Conservation (phyloP, 148 eudicot genomes). For the Cornus florida region DNA sequence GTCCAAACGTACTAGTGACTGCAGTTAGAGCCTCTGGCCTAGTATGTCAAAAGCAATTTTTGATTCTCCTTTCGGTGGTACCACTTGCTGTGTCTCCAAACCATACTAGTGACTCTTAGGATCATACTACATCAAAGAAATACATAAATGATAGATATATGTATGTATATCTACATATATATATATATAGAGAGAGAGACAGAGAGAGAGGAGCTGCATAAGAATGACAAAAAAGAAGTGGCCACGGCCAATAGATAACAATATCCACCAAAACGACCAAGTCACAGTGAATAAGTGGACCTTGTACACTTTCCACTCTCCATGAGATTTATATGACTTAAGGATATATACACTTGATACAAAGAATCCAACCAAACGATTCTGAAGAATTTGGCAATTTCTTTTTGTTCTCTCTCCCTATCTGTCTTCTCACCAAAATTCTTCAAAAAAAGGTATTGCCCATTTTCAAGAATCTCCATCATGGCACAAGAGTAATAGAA, state of each 20-base stretch:
- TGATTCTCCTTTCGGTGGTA: too few relatives aligned
- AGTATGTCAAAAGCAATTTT: too few relatives aligned
- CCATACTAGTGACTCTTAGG: too few relatives aligned
- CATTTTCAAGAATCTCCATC: slow-evolving; percentile 1
- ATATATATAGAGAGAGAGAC: neutral
- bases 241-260: neutral
- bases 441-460: neutral
- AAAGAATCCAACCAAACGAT: neutral
- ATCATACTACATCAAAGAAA: too few relatives aligned
- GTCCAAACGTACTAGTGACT: too few relatives aligned
- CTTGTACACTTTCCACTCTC: slow-evolving; percentile 1
- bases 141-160: too few relatives aligned
- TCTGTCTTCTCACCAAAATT: neutral
- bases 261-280: neutral
- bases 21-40: too few relatives aligned
- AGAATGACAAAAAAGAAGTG: neutral
- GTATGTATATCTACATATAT: too few relatives aligned
- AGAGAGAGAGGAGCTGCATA: neutral
- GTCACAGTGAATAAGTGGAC: neutral
- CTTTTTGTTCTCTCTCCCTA: slow-evolving; percentile 6
- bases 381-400: neutral
- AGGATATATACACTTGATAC: neutral
- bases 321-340: neutral
- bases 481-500: neutral
- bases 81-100: too few relatives aligned